Evolutionary conservation across 2,329 filamentous ascomycete genomes (phyloP).

Genomic region (Lecanicillium sp.): DNA sequence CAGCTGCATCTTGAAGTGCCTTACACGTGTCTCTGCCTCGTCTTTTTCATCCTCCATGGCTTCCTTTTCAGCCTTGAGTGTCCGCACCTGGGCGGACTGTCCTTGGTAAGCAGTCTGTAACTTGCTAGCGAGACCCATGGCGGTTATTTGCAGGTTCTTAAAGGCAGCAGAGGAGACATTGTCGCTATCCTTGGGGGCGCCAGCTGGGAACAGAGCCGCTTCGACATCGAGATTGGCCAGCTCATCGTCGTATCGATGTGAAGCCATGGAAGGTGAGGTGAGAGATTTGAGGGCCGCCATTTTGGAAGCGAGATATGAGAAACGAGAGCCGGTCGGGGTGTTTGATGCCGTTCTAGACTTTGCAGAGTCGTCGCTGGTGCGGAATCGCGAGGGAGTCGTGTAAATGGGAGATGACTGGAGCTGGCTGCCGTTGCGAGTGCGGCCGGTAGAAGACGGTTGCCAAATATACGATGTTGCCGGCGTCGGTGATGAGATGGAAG

Average conservation of each 20-base stretch:
- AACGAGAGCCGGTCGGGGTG: slow-evolving; percentile 23
- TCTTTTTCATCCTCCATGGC: slow-evolving; percentile 47
- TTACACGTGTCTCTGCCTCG: slow-evolving; percentile 44
- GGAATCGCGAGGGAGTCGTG: slow-evolving; percentile 5
- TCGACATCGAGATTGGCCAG: slow-evolving; percentile 49
- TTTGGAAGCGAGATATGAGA: slow-evolving; percentile 38
- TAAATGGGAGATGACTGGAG: slow-evolving; percentile 4
- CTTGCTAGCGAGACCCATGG: slow-evolving; percentile 43
- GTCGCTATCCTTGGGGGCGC: slow-evolving; percentile 34
- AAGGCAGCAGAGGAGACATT: slow-evolving; percentile 51
- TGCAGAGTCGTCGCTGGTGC: slow-evolving; percentile 16
- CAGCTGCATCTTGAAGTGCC: slow-evolving; percentile 50
- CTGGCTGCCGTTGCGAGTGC: slow-evolving; percentile 5
- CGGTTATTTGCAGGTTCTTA: slow-evolving; percentile 54
- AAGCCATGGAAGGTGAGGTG: slow-evolving; percentile 12
- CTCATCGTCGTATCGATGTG: slow-evolving; percentile 37
- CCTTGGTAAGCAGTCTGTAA: slow-evolving; percentile 53
- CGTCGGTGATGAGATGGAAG: slow-evolving; percentile 4
- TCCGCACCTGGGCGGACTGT: slow-evolving; percentile 40
- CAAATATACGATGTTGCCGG: slow-evolving; percentile 7
- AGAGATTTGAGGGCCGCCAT: slow-evolving; percentile 32
- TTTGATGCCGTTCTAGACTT: slow-evolving; percentile 17
- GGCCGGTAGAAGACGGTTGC: slow-evolving; percentile 17
- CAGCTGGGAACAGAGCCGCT: slow-evolving; percentile 42
- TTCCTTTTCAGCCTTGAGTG: slow-evolving; percentile 45